These are phyloP conservation scores for Allodekkera sacchari DNA, from an alignment of 805 yeast species.

Conservation along the genomic window DNA sequence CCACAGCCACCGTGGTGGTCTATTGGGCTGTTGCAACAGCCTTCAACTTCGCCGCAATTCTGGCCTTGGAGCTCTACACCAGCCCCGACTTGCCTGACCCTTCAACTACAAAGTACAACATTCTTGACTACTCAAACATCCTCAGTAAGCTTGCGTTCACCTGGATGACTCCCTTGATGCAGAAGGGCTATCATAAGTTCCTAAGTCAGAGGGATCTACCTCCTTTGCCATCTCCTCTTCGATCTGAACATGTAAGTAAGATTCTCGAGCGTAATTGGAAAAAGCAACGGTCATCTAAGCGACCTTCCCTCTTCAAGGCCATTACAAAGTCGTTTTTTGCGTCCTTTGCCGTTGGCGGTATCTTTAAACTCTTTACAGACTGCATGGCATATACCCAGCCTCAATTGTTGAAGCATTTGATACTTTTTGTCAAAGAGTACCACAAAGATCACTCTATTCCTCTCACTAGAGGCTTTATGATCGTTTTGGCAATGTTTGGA, in stretches of 20 bases:
- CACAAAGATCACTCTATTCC: conserved; percentile 41
- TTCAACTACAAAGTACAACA: conserved; percentile 28
- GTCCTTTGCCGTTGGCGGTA: conserved; percentile 57
- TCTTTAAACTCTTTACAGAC: conserved; percentile 66
- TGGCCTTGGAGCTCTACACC: conserved; percentile 34
- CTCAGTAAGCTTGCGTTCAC: conserved; percentile 42
- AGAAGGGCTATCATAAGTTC: conserved; percentile 35
- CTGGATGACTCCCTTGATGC: conserved; percentile 54
- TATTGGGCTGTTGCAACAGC: conserved; percentile 14
- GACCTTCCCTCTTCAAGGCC: conserved; percentile 30
- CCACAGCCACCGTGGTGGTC: conserved; percentile 20
- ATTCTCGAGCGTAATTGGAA: conserved; percentile 54
- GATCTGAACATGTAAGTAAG: conserved; percentile 41
- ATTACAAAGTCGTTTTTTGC: conserved; percentile 60
- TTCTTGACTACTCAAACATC: conserved; percentile 36
- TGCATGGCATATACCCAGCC: conserved; percentile 71
- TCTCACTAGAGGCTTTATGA: conserved; percentile 60
- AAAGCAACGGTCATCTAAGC: conserved; percentile 12
- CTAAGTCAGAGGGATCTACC: conserved; percentile 58
- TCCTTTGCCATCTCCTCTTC: conserved; percentile 57
- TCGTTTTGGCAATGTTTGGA: conserved; percentile 62
- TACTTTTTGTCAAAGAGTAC: conserved; percentile 44
- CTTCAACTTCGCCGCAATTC: conserved; percentile 30
- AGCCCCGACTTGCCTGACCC: conserved; percentile 21
- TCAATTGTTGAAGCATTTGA: conserved; percentile 58